phyloP scores from a whole-genome alignment of 495 filamentous ascomycete genomes.

The Lasiosphaeria hispida region DNA sequence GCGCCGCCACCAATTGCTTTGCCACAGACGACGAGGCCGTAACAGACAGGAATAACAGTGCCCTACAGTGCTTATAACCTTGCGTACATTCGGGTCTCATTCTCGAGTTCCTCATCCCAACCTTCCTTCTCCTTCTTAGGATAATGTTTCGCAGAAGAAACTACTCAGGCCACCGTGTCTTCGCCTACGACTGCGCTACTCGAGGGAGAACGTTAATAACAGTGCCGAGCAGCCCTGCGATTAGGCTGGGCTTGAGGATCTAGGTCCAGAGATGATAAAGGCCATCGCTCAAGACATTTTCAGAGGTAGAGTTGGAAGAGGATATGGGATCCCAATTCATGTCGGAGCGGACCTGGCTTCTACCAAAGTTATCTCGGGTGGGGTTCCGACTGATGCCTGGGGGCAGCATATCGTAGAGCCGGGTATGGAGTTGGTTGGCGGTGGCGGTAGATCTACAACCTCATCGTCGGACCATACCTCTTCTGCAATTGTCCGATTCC shows the following conservation, averaged over 20 bases:
- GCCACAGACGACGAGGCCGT: conserved; percentile 7
- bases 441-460: conserved; percentile 9
- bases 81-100: too few species aligned
- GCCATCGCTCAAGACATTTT: too few species aligned
- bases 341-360: conserved; percentile 3
- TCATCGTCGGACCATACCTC: conserved; percentile 9
- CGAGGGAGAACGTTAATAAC: conserved; percentile 9
- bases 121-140: conserved; percentile 12
- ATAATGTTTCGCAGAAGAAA: conserved; percentile 11
- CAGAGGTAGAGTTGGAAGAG: too few species aligned
- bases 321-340: too few species aligned
- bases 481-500: conserved; percentile 9
- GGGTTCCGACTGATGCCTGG: conserved; percentile 4
- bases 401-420: conserved; percentile 7
- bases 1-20: conserved; percentile 3
- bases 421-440: conserved; percentile 5
- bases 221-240: conserved; percentile 6
- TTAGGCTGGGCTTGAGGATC: conserved; percentile 9
- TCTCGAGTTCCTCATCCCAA: conserved; percentile 12
- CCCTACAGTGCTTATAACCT: too few species aligned
- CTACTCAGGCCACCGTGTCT: conserved; percentile 11
- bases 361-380: conserved; percentile 4
- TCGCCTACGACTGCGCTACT: conserved; percentile 10
- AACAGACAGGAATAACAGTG: conserved; percentile 10
- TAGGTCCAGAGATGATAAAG: conserved; percentile 1